Evolutionary conservation across 2,329 filamentous ascomycete genomes (phyloP).

Genomic region (Pseudogymnoascus sp.): DNA sequence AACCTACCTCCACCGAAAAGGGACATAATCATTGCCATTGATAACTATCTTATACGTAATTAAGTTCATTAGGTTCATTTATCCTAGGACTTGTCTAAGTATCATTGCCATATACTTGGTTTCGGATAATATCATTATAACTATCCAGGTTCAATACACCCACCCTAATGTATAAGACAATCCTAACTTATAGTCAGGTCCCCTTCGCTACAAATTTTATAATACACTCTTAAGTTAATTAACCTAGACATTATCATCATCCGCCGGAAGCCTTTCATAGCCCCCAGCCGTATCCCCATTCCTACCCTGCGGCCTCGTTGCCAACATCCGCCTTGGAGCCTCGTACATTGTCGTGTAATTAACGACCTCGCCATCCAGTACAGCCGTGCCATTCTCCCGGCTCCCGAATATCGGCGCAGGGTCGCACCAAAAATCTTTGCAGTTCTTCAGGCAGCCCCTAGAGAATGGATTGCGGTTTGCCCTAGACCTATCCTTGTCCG

Average conservation of each 20-base stretch:
- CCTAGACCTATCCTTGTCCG: slow-evolving; percentile 39
- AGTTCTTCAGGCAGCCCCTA: slow-evolving; percentile 76
- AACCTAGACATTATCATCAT: slow-evolving; percentile 10
- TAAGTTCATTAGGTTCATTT: too few relatives aligned
- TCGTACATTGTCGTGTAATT: slow-evolving; percentile 92
- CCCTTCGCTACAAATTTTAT: background rate
- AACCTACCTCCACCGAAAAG: too few relatives aligned
- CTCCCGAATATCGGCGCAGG: slow-evolving; percentile 71
- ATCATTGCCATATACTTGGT: too few relatives aligned
- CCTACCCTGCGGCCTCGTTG: background rate
- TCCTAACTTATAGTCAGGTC: background rate
- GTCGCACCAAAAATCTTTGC: slow-evolving; percentile 94
- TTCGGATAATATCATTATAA: too few relatives aligned
- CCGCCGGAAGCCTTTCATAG: slow-evolving; percentile 12
- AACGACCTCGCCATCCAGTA: slow-evolving; percentile 69
- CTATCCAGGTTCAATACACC: background rate
- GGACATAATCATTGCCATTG: too few relatives aligned
- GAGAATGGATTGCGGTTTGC: slow-evolving; percentile 70
- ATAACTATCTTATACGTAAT: too few relatives aligned
- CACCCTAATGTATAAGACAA: background rate
- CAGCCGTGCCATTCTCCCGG: slow-evolving; percentile 62
- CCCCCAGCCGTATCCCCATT: slow-evolving; percentile 21
- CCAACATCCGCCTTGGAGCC: slow-evolving; percentile 59
- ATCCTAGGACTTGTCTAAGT: too few relatives aligned
- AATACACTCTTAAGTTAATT: background rate